Conservation (phyloP, 2,329 filamentous ascomycete genomes). For the Akanthomyces uredinophilus region DNA sequence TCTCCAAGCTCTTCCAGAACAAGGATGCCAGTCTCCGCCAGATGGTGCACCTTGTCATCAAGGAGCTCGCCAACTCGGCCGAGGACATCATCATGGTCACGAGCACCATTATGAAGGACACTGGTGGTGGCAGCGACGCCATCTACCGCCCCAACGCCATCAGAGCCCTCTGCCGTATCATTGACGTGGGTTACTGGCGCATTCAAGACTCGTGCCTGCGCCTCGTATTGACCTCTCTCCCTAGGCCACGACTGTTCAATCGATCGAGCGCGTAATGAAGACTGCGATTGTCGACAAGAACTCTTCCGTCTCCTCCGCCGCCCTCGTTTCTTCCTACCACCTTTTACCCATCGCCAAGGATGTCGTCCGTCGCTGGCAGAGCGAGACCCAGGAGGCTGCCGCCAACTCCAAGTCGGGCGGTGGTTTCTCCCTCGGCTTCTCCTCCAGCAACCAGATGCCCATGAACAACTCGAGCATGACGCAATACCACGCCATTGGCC, state of each 20-base stretch:
- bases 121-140: constrained; percentile 87
- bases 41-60: constrained; percentile 98
- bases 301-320: constrained; percentile 92
- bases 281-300: constrained; percentile 99
- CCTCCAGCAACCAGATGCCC: constrained; percentile 66
- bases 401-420: constrained; percentile 82
- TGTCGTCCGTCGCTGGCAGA: constrained; percentile 95
- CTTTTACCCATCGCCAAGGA: constrained; percentile 93
- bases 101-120: constrained; percentile 99
- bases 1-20: constrained; percentile 99
- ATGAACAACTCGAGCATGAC: constrained; percentile 95
- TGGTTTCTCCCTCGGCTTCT: constrained; percentile 88
- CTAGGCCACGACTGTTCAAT: constrained; percentile 89
- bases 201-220: not conserved
- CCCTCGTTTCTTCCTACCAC: constrained; percentile 94
- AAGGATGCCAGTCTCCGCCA: constrained; percentile 97
- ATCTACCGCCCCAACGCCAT: constrained; percentile 96
- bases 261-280: constrained; percentile 97
- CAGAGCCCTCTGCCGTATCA: constrained; percentile 89
- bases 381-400: constrained; percentile 94
- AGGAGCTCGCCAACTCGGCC: constrained; percentile 90
- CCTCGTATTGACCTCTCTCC: constrained; percentile 21
- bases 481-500: constrained; percentile 96
- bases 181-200: constrained; percentile 80
- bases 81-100: constrained; percentile 99